Evolutionary conservation across 805 yeast species (phyloP).

Genomic region (Cyberlindnera japonica): DNA sequence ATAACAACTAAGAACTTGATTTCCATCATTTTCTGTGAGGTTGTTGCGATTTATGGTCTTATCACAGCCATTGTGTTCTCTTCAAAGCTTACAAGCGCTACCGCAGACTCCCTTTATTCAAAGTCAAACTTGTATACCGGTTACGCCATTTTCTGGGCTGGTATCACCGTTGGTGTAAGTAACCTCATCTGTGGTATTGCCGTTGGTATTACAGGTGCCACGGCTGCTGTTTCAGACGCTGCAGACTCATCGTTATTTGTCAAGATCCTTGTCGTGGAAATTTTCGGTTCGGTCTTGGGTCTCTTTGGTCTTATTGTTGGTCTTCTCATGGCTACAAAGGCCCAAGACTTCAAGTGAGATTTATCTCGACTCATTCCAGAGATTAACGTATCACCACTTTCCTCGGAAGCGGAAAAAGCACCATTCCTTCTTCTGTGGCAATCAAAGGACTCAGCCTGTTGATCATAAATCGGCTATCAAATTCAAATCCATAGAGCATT

Average conservation of each 20-base stretch:
- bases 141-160: conserved; percentile 96
- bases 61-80: conserved; percentile 97
- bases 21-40: conserved; percentile 97
- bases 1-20: conserved; percentile 96
- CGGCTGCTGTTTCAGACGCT: conserved; percentile 98
- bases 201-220: conserved; percentile 95
- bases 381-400: too few species aligned
- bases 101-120: conserved; percentile 60
- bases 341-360: conserved; percentile 77
- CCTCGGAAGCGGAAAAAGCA: too few species aligned
- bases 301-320: conserved; percentile 96
- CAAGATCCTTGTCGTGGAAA: conserved; percentile 93
- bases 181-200: conserved; percentile 96
- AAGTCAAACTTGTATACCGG: conserved; percentile 91
- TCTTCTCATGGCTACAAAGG: conserved; percentile 93
- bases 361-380: too few species aligned
- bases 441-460: too few species aligned
- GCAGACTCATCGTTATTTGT: conserved; percentile 95
- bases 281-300: conserved; percentile 95
- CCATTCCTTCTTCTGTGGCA: too few species aligned
- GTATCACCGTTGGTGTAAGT: conserved; percentile 89
- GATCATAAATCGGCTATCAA: too few species aligned
- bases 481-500: neutral
- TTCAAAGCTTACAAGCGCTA: conserved; percentile 73
- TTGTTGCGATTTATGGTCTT: conserved; percentile 96